These are phyloP conservation scores for Agrocybe pediades DNA, from an alignment of 768 basidiomycete genomes.

Conservation along the genomic window DNA sequence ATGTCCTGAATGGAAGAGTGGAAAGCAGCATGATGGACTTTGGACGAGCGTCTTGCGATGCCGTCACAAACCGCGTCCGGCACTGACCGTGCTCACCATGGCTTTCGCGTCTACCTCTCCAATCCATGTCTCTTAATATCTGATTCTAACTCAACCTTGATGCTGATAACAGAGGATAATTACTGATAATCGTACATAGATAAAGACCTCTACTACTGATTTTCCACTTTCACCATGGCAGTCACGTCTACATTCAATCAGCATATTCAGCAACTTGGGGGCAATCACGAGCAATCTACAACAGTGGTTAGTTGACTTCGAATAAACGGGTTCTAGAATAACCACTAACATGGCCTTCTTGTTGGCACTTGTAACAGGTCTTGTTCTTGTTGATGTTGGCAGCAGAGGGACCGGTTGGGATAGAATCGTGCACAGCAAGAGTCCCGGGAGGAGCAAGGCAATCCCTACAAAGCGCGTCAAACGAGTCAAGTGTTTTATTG, in stretches of 20 bases:
- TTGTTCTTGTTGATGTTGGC: slow-evolving; percentile 58
- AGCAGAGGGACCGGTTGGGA: slow-evolving; percentile 46
- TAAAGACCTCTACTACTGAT: neutral
- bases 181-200: slow-evolving; percentile 5
- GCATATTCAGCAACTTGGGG: slow-evolving; percentile 56
- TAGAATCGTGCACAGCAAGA: slow-evolving; percentile 40
- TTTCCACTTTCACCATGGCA: neutral
- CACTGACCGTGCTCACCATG: too few relatives aligned
- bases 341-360: slow-evolving; percentile 86
- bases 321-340: neutral
- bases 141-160: too few relatives aligned
- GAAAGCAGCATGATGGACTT: slow-evolving; percentile 17
- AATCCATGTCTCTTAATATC: neutral
- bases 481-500: slow-evolving; percentile 8
- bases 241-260: slow-evolving; percentile 35
- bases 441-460: slow-evolving; percentile 77
- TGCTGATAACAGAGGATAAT: neutral
- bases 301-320: slow-evolving; percentile 5
- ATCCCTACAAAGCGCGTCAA: slow-evolving; percentile 49
- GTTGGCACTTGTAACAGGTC: slow-evolving; percentile 88
- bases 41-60: neutral
- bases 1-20: slow-evolving; percentile 6
- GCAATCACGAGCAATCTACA: slow-evolving; percentile 67
- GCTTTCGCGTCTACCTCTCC: neutral
- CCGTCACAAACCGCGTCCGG: neutral